Percentiles rank a stretch among this genome's conserved stretches.
Conservation (phyloP, 1,284 basidiomycete genomes). For the Austroboletus niveus region DNA sequence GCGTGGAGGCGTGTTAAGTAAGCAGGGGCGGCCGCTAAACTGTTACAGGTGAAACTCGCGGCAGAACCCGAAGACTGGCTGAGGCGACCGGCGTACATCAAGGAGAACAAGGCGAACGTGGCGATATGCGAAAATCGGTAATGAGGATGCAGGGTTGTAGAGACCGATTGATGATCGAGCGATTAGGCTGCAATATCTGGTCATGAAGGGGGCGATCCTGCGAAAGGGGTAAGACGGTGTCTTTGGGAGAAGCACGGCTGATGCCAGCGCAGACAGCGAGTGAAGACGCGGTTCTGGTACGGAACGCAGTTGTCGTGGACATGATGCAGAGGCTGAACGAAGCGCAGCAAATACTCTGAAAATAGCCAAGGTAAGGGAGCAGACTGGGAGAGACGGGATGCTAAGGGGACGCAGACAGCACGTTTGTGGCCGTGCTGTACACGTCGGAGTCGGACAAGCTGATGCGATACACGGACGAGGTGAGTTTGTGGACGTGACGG, state of each 20-base stretch:
- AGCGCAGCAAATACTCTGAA: constrained; percentile 70
- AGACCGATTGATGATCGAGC: constrained; percentile 13
- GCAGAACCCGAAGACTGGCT: constrained; percentile 76
- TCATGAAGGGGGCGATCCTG: constrained; percentile 78
- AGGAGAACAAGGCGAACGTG: constrained; percentile 68
- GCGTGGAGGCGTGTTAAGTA: constrained; percentile 8
- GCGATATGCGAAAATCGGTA: constrained; percentile 81
- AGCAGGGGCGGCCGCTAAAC: constrained; percentile 1
- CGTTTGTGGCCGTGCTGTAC: constrained; percentile 75
- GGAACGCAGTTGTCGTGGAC: constrained; percentile 16
- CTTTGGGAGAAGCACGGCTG: constrained; percentile 17
- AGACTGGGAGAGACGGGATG: constrained; percentile 4
- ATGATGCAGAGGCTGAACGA: constrained; percentile 15
- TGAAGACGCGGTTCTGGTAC: constrained; percentile 78
- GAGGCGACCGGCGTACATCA: constrained; percentile 80
- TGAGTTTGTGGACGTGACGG: constrained; percentile 20
- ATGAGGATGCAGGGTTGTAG: constrained; percentile 25
- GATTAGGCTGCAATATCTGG: constrained; percentile 73
- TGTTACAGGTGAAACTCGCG: constrained; percentile 66
- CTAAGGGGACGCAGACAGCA: constrained; percentile 48
- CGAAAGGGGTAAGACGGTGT: constrained; percentile 62
- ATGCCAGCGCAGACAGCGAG: constrained; percentile 53
- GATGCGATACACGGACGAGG: constrained; percentile 80
- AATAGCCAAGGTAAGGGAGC: constrained; percentile 50
- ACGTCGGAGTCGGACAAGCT: constrained; percentile 69